These are phyloP conservation scores for Bacidia rubella DNA, from an alignment of 495 filamentous ascomycete genomes.

Conservation along the genomic window DNA sequence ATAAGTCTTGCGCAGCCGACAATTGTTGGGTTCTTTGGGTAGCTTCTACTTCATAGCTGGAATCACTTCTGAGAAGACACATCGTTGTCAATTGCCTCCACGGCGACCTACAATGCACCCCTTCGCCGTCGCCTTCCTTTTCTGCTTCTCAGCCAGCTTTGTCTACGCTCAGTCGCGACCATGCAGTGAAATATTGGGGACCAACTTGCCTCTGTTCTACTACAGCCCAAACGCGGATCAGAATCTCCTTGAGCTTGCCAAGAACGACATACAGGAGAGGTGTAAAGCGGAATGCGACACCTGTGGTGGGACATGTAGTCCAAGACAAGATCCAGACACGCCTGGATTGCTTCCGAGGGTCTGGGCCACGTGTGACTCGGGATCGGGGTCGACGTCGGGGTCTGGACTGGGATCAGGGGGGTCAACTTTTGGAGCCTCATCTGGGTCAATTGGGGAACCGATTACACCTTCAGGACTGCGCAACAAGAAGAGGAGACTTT, in stretches of 20 bases:
- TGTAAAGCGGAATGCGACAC: not conserved
- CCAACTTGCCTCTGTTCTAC: not conserved
- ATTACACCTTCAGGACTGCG: too few species aligned
- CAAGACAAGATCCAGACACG: not conserved
- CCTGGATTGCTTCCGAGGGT: not conserved
- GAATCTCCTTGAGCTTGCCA: not conserved
- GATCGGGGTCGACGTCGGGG: too few species aligned
- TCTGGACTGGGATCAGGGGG: too few species aligned
- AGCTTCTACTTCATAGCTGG: not conserved
- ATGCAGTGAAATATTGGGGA: not conserved
- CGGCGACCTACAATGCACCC: not conserved
- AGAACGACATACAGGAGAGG: not conserved
- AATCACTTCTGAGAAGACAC: not conserved
- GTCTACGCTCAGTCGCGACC: not conserved
- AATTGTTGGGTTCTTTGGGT: not conserved
- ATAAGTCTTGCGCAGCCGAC: not conserved
- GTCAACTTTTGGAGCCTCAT: too few species aligned
- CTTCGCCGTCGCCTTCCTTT: not conserved
- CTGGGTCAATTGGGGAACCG: too few species aligned
- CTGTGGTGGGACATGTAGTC: not conserved
- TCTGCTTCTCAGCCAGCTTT: not conserved
- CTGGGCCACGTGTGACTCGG: not conserved
- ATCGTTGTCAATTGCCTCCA: not conserved
- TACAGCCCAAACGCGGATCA: not conserved
- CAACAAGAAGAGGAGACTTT: too few species aligned